A percentile compares a stretch with the other conserved stretches of the same genome.
These are phyloP conservation scores for Pleurotus salmoneostramineus DNA, from an alignment of 768 basidiomycete species.

Conservation along the genomic window DNA sequence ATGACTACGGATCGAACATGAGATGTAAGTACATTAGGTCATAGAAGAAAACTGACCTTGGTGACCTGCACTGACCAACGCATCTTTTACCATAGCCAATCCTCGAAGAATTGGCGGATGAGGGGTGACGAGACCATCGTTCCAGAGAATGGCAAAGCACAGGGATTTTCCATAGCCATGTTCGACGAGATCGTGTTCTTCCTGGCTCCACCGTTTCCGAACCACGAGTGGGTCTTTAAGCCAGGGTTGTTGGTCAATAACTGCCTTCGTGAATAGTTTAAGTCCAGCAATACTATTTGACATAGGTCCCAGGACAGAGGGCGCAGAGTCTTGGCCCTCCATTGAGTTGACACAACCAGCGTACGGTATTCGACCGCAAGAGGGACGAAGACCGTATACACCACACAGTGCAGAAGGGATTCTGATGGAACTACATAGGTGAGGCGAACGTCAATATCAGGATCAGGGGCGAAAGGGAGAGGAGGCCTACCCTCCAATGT, in stretches of 20 bases:
- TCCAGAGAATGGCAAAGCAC: slow-evolving; percentile 63
- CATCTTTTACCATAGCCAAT: slow-evolving; percentile 49
- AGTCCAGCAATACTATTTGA: slow-evolving; percentile 55
- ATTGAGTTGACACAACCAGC: slow-evolving; percentile 58
- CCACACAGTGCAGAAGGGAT: slow-evolving; percentile 68
- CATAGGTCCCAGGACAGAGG: slow-evolving; percentile 75
- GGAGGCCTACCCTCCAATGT: slow-evolving; percentile 63
- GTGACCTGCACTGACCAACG: slow-evolving; percentile 54
- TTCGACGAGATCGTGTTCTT: slow-evolving; percentile 54
- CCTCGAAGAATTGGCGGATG: slow-evolving; percentile 65
- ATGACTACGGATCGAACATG: slow-evolving; percentile 43
- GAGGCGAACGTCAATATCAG: not conserved
- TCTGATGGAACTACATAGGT: slow-evolving; percentile 53
- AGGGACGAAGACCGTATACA: slow-evolving; percentile 68
- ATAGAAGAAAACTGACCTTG: not conserved
- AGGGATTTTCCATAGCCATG: slow-evolving; percentile 49
- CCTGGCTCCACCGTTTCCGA: slow-evolving; percentile 58
- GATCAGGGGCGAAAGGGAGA: not conserved
- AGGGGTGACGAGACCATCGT: slow-evolving; percentile 57
- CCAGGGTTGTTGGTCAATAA: slow-evolving; percentile 64
- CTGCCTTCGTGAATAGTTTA: slow-evolving; percentile 60
- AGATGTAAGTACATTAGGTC: not conserved
- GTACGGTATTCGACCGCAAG: slow-evolving; percentile 69
- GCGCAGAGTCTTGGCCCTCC: slow-evolving; percentile 68
- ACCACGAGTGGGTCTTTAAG: slow-evolving; percentile 54